A percentile compares a stretch with the other conserved stretches of the same genome.
Evolutionary conservation across 176 grass and related monocot genomes (phyloP).

Genomic region (Ensete ventricosum): DNA sequence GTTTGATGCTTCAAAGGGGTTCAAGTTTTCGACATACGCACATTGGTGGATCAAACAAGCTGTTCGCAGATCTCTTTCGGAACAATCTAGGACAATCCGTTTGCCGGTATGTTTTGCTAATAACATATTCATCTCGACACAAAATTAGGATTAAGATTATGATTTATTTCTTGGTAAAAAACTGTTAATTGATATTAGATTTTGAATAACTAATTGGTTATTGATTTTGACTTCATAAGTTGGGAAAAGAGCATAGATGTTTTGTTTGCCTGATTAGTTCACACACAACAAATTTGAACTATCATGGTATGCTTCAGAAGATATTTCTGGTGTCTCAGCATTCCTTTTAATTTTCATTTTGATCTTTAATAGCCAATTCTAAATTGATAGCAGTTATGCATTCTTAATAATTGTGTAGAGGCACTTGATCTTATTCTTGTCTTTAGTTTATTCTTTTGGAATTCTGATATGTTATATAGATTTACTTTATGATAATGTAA

Average conservation of each 20-base stretch:
- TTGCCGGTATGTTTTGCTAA: conserved; percentile 47
- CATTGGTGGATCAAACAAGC: conserved; percentile 98
- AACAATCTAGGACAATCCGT: conserved; percentile 60
- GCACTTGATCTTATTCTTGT: too few relatives aligned
- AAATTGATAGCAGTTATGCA: too few relatives aligned
- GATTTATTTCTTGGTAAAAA: conserved; percentile 26
- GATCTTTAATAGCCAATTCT: too few relatives aligned
- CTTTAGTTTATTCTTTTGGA: too few relatives aligned
- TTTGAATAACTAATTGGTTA: not conserved
- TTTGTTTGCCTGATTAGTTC: not conserved
- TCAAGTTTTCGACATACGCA: conserved; percentile 92
- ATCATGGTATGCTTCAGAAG: too few relatives aligned
- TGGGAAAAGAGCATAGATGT: not conserved
- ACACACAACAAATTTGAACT: not conserved
- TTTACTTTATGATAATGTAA: too few relatives aligned
- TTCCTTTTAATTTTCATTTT: too few relatives aligned
- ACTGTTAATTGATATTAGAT: not conserved
- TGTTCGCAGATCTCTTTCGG: conserved; percentile 66
- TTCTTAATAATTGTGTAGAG: too few relatives aligned
- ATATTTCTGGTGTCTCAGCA: too few relatives aligned
- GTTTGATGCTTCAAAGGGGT: conserved; percentile 85
- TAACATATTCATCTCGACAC: conserved; percentile 1
- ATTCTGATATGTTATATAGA: too few relatives aligned
- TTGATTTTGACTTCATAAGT: not conserved
- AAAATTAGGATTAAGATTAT: not conserved